phyloP scores from a whole-genome alignment of 1,284 basidiomycete genomes.

The Apiotrichum akiyoshidainum region DNA sequence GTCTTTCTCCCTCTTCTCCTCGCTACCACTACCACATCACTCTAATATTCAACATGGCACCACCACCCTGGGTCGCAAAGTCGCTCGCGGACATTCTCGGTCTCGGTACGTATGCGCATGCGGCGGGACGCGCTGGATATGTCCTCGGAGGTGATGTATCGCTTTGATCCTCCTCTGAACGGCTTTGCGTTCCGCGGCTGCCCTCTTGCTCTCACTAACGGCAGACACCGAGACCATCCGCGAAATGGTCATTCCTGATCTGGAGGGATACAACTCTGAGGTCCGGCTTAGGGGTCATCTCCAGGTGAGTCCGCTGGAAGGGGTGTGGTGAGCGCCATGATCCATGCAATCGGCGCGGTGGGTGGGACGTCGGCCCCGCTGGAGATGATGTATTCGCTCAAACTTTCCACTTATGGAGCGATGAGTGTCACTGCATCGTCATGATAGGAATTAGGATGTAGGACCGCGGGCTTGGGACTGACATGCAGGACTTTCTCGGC shows the following conservation, averaged over 20 bases:
- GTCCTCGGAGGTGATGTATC: not conserved
- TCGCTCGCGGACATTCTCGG: conserved; percentile 38
- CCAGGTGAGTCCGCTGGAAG: conserved; percentile 18
- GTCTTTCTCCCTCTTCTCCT: not conserved
- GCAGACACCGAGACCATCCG: conserved; percentile 45
- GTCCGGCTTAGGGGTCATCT: conserved; percentile 37
- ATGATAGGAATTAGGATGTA: no score
- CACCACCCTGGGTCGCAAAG: conserved; percentile 41
- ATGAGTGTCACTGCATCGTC: no score
- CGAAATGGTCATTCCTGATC: conserved; percentile 42
- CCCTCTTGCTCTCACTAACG: conserved; percentile 4
- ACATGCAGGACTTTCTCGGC: conserved; percentile 46
- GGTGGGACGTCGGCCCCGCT: no score
- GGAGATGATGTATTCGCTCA: no score
- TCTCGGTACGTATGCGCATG: conserved; percentile 30
- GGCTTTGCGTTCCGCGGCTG: no score
- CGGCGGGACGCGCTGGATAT: not conserved
- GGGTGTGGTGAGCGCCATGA: not conserved
- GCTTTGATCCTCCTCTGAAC: no score
- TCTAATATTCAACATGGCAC: conserved; percentile 9
- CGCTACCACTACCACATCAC: not conserved
- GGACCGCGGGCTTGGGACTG: not conserved
- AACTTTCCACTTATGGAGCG: no score
- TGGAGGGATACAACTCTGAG: conserved; percentile 37
- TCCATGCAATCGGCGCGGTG: no score